Evolutionary conservation across 2,329 filamentous ascomycete genomes (phyloP).

Genomic region (Alternaria sp.): DNA sequence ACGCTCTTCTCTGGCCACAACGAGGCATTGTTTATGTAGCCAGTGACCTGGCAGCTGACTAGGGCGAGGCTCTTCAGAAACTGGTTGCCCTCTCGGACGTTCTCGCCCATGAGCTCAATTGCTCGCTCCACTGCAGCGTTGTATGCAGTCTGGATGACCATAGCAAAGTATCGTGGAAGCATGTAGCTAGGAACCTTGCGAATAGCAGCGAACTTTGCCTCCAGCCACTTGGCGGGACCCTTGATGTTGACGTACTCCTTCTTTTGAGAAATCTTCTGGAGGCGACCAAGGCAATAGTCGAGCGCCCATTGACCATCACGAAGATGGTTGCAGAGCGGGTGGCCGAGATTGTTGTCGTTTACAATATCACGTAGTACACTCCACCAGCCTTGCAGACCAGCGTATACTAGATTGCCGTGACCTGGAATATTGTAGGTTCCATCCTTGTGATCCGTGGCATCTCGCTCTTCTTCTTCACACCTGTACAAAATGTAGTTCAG

Average conservation of each 20-base stretch:
- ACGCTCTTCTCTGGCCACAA: slow-evolving; percentile 86
- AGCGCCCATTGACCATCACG: slow-evolving; percentile 91
- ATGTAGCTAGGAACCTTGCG: slow-evolving; percentile 87
- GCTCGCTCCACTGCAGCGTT: slow-evolving; percentile 80
- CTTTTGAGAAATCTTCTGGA: slow-evolving; percentile 75
- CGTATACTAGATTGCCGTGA: slow-evolving; percentile 87
- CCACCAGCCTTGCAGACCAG: slow-evolving; percentile 99
- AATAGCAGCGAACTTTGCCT: slow-evolving; percentile 85
- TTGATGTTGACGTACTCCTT: slow-evolving; percentile 69
- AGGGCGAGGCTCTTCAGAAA: slow-evolving; percentile 90
- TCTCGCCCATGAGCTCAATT: slow-evolving; percentile 79
- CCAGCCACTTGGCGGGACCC: slow-evolving; percentile 79
- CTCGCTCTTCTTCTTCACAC: slow-evolving; percentile 87
- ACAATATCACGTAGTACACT: slow-evolving; percentile 87
- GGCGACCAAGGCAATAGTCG: slow-evolving; percentile 82
- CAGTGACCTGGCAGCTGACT: slow-evolving; percentile 91
- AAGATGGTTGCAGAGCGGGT: slow-evolving; percentile 92
- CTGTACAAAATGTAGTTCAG: slow-evolving; percentile 93
- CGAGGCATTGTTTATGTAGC: slow-evolving; percentile 88
- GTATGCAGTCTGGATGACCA: slow-evolving; percentile 89
- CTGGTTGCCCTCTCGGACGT: slow-evolving; percentile 81
- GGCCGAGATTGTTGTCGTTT: slow-evolving; percentile 87
- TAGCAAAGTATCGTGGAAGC: slow-evolving; percentile 89
- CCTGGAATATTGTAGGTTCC: slow-evolving; percentile 90
- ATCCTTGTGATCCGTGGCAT: slow-evolving; percentile 79